Conservation (phyloP, 768 basidiomycete species). For the Suillus subluteus region DNA sequence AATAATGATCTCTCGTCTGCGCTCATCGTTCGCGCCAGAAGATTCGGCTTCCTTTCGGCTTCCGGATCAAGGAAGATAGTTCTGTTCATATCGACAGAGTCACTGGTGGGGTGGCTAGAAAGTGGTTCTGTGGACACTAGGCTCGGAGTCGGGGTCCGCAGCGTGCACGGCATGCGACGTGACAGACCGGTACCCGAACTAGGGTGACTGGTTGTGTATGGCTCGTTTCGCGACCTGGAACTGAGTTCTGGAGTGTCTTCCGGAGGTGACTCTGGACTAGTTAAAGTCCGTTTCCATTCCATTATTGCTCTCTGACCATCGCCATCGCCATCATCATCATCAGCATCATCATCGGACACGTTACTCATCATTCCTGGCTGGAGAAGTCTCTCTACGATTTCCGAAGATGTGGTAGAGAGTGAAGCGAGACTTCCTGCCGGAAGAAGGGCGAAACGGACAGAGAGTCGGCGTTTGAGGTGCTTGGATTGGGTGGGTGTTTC, state of each 20-base stretch:
- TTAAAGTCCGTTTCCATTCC: slow-evolving; percentile 37
- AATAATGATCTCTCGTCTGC: slow-evolving; percentile 55
- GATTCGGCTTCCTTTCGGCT: slow-evolving; percentile 21
- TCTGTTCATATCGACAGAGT: slow-evolving; percentile 26
- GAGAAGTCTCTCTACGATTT: slow-evolving; percentile 49
- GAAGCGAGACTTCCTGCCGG: slow-evolving; percentile 52
- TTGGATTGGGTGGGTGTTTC: slow-evolving; percentile 11
- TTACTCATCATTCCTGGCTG: slow-evolving; percentile 45
- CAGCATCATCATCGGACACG: slow-evolving; percentile 32
- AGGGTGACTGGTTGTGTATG: not conserved
- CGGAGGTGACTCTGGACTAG: slow-evolving; percentile 28
- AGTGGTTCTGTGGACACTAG: slow-evolving; percentile 28
- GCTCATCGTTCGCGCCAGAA: slow-evolving; percentile 54
- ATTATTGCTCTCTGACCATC: slow-evolving; percentile 25
- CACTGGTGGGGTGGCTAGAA: slow-evolving; percentile 38
- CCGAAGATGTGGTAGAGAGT: slow-evolving; percentile 49
- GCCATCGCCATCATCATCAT: slow-evolving; percentile 31
- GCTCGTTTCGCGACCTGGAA: slow-evolving; percentile 13
- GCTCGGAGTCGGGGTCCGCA: slow-evolving; percentile 51
- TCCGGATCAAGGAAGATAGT: slow-evolving; percentile 30
- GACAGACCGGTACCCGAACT: slow-evolving; percentile 23
- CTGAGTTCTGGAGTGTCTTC: slow-evolving; percentile 43
- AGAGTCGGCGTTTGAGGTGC: slow-evolving; percentile 28
- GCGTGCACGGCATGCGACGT: slow-evolving; percentile 59
- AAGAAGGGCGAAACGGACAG: slow-evolving; percentile 33